Evolutionary conservation across 257 asterid genomes (phyloP), one percentile per base, ranked within the genome.

Genomic region (Paulownia fortunei): DNA sequence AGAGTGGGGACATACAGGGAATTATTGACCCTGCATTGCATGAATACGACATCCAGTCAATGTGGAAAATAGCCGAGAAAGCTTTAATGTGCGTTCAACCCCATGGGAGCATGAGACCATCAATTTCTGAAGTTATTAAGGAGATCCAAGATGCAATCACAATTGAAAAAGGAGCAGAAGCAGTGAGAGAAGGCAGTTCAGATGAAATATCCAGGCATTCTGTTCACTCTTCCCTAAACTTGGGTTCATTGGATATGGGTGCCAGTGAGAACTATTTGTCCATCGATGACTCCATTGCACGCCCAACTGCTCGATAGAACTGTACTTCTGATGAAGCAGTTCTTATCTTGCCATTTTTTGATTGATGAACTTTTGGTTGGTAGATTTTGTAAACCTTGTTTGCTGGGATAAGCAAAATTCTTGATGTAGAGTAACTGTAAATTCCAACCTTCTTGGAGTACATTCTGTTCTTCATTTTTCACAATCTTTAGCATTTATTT

Each of bases 61-160:
- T 96, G 96, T 93, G 99, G 99, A 96, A 93, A 83, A 96, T 96
- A 84, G 99, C 99, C 0, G 99, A 96, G 92, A 96, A 89, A 76
- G 99, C 99, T 15, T 37, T 93, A 84, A 90, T 93, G 97, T 96
- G 99, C 61, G 91, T 93, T 18, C 97, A 87, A 65, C 91, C 99
- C 15, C 98, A 96, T n/a, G 99, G 98, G 51, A 87, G 84, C 90
- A 96, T 88, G 98, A 92, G 99, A 72, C 99, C 99, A 0, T 82
- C 95, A 6, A 96, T 93, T n/a, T 92, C 97, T 2, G 97, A 96
- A 86, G 98, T 96, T 8, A 81, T 92, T 10, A 96, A 93, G 83
- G 99, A 96, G 80, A 93, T 96, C 36, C 99, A 93, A 81, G 99
- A 92, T 69, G 98, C 99, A 4, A 67, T 92, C 27, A 73, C 92